phyloP scores from a whole-genome alignment of 805 yeast species.

The Metschnikowia lachancei region DNA sequence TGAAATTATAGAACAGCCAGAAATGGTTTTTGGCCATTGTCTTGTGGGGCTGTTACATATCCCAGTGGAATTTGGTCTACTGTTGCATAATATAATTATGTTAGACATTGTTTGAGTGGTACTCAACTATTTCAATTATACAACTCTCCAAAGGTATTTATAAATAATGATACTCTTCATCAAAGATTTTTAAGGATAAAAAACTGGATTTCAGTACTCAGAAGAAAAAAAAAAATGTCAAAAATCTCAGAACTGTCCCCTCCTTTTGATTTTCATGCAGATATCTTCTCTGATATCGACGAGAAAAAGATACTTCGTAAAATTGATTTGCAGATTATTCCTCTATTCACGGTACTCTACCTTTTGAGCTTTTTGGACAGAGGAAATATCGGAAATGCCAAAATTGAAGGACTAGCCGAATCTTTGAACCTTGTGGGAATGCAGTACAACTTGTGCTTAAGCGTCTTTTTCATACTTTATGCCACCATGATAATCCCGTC shows the following conservation, averaged over 20 bases:
- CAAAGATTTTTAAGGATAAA: too few species aligned
- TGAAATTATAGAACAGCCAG: too few species aligned
- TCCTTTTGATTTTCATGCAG: background rate
- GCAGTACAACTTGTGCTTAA: slow-evolving; percentile 62
- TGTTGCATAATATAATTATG: too few species aligned
- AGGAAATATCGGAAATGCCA: slow-evolving; percentile 80
- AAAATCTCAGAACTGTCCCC: background rate
- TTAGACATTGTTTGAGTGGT: too few species aligned
- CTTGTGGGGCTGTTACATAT: too few species aligned
- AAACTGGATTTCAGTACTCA: too few species aligned
- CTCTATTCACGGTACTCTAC: slow-evolving; percentile 70
- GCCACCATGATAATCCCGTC: slow-evolving; percentile 61
- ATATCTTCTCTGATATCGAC: slow-evolving; percentile 35
- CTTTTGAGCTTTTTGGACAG: slow-evolving; percentile 76
- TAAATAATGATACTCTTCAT: too few species aligned
- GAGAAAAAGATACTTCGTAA: slow-evolving; percentile 58
- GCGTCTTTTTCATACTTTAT: slow-evolving; percentile 72
- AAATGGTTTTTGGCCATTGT: too few species aligned
- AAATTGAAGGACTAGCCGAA: slow-evolving; percentile 60
- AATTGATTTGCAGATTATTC: slow-evolving; percentile 65
- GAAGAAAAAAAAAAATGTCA: background rate
- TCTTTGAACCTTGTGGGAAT: slow-evolving; percentile 55
- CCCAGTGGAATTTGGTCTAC: too few species aligned
- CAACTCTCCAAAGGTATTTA: too few species aligned
- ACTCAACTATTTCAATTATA: too few species aligned